Base-by-base conservation (phyloP, 2,329 filamentous ascomycete species). In the Sporothrix brasiliensis region DNA sequence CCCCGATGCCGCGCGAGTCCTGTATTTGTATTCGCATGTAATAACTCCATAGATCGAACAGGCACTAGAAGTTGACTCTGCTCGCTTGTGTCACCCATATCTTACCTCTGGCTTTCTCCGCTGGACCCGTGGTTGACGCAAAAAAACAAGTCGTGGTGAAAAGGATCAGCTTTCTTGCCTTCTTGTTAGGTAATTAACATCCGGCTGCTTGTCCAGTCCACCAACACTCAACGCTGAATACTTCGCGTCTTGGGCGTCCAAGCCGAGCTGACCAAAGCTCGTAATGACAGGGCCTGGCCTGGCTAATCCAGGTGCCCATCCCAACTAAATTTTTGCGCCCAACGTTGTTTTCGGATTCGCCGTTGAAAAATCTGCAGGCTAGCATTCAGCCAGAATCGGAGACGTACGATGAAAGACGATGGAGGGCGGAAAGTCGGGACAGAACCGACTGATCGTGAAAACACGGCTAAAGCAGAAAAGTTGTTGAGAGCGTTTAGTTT, bases 331-430 rank as follows among this genome's bases (percentile, higher is more conserved):
- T 24, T 13, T 19, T 16, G 52, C 52, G 14, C 13, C 21, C 66
- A 68, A 58, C 66, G 52, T 60, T 60, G 14, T 49, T 44, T 68
- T 60, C 68, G 69, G 69, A 41, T 53, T 39, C 56, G 65, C 69
- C 69, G 69, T 56, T 56, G 11, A 63, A 54, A 60, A 70, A 21
- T 70, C 63, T 53, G 44, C 69, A 67, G 52, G 16, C 69, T 67
- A 67, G 61, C 53, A 67, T 70, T 70, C 61, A 70, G 69, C 69
- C 69, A 67, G 49, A 67, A 70, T 58, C 34, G 54, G 52, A 44
- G 52, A 67, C 67, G 44, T 52, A 60, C n/a, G 14, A 60, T 60
- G 39, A 16, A 47, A 50, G 60, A 24, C 50, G 44, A 49, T 49
- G 60, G 21, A 49, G 44, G 65, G 50, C 50, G 41, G 39, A 56